Conservation (phyloP, 2,329 filamentous ascomycete genomes). For the Aureobasidium melanogenum region DNA sequence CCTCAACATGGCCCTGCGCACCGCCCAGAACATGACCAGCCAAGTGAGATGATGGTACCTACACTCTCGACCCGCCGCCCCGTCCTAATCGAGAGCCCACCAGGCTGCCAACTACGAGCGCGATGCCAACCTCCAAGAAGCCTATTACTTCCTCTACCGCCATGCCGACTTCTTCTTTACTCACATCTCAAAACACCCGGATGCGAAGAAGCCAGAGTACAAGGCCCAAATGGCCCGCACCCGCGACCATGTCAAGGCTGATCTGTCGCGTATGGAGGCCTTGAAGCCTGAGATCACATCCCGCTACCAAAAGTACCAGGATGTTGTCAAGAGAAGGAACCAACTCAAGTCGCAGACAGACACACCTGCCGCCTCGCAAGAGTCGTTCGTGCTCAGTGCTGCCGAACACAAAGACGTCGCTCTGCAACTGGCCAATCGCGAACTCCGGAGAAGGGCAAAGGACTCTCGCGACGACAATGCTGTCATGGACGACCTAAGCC, state of each 20-base stretch:
- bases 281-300: conserved; percentile 71
- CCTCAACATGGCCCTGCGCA: conserved; percentile 72
- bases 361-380: neutral
- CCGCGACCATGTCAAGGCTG: conserved; percentile 52
- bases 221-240: conserved; percentile 46
- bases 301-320: conserved; percentile 59
- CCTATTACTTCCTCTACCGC: conserved; percentile 84
- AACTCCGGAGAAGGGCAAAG: conserved; percentile 59
- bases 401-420: conserved; percentile 66
- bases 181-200: conserved; percentile 65
- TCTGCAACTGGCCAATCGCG: conserved; percentile 64
- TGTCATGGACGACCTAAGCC: conserved; percentile 12
- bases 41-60: conserved; percentile 49
- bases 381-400: conserved; percentile 48
- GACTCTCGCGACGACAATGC: conserved; percentile 31
- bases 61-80: neutral
- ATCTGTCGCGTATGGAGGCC: conserved; percentile 63
- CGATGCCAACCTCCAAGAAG: conserved; percentile 78
- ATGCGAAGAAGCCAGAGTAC: conserved; percentile 57
- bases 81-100: conserved; percentile 17
- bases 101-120: conserved; percentile 77
- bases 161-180: conserved; percentile 79
- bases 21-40: conserved; percentile 68
- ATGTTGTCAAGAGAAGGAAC: conserved; percentile 35
- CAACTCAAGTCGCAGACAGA: neutral